Base-by-base conservation (phyloP, 768 basidiomycete genomes). In the Phylloporus sp. region DNA sequence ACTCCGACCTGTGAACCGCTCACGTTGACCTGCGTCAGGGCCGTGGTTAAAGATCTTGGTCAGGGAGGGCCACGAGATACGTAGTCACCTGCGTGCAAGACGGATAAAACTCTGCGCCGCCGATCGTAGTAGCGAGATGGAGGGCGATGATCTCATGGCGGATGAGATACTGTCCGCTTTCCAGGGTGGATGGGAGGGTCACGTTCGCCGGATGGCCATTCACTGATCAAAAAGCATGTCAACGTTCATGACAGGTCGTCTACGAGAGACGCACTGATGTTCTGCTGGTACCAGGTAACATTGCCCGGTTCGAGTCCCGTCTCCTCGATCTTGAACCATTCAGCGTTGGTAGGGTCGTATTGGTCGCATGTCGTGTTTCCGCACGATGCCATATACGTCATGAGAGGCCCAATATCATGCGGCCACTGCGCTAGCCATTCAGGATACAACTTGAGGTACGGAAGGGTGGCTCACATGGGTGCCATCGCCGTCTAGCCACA, bases 131-230 rank as follows among this genome's bases (percentile, higher is more conserved):
- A 6, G 77, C 88, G 41, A 83, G 75, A 60, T 91, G 89, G 13
- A 91, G 79, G 10, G 85, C 84, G 64, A 91, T 84, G 67, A 91
- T 85, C 64, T 91, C 88, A 65, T 88, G 83, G 1, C 88, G 85
- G 62, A 90, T 66, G 52, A 91, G 73, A 66, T 91, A 91, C 58
- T 85, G 80, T 5, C 89, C 89, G 3, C 84, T 69, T 3, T 80
- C 74, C 48, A 91, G 64, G 40, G 76, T 77, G 18, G 66, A 54
- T 1, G 83, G 83, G 42, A 85, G 59, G 0, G 68, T 73, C 2
- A 78, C 67, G 13, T 62, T 71, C 0, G 75, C 74, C 3, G 73
- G 64, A 3, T 48, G 58, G 9, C 81, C 78, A 7, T 65, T 55
- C 69, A 76, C 78, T 76, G 50, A 22, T 36, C 26, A 6, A 3